These are phyloP conservation scores for Geranium brycei DNA, from an alignment of 345 rosid genomes.

Conservation along the genomic window DNA sequence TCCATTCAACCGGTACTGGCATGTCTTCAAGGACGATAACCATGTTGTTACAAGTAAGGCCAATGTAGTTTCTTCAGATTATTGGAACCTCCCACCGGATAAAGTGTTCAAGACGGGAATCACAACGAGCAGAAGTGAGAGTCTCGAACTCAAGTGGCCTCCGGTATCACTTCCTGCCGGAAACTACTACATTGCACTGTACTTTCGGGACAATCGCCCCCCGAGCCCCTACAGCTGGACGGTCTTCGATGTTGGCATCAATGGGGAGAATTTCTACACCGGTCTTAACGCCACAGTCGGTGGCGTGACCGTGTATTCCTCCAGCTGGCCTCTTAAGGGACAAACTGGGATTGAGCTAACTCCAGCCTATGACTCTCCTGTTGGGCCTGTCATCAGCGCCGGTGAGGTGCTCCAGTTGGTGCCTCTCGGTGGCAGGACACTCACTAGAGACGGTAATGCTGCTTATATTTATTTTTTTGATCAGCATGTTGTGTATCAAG, in stretches of 20 bases:
- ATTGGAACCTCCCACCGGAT: conserved; percentile 66
- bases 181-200: conserved; percentile 58
- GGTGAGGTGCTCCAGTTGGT: conserved; percentile 68
- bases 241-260: conserved; percentile 49
- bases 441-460: conserved; percentile 49
- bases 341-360: conserved; percentile 44
- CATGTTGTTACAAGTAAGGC: conserved; percentile 22
- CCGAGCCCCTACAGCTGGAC: conserved; percentile 63
- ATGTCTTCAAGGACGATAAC: conserved; percentile 45
- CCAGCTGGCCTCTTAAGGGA: conserved; percentile 66
- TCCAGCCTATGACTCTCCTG: conserved; percentile 28
- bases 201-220: conserved; percentile 59
- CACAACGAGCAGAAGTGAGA: conserved; percentile 45
- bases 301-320: conserved; percentile 56
- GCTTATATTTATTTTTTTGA: too few relatives aligned
- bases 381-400: conserved; percentile 64
- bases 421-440: conserved; percentile 55
- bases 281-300: conserved; percentile 47
- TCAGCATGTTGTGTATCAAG: too few relatives aligned
- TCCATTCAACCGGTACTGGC: conserved; percentile 56
- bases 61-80: conserved; percentile 31
- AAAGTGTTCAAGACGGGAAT: conserved; percentile 40
- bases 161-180: conserved; percentile 37
- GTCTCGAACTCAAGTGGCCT: conserved; percentile 51
- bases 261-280: conserved; percentile 43